Percentiles rank a stretch among this genome's conserved stretches.
Conservation (phyloP, 441 rosid species). For the Mallotus repandus region DNA sequence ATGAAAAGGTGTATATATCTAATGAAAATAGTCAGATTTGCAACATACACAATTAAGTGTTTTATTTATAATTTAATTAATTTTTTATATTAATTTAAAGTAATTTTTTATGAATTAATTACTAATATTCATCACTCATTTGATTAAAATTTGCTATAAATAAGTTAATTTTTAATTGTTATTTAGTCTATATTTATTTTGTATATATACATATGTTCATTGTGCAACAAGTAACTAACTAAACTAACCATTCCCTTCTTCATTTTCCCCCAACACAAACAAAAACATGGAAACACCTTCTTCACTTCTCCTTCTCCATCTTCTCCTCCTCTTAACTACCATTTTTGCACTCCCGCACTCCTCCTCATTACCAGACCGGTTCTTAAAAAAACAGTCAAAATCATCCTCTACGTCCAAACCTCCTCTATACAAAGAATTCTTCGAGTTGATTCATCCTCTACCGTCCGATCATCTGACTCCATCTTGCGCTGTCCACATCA, state of each 20-base stretch:
- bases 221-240: too few relatives aligned
- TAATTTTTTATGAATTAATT: too few relatives aligned
- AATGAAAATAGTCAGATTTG: too few relatives aligned
- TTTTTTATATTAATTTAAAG: too few relatives aligned
- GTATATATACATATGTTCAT: too few relatives aligned
- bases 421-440: constrained; percentile 38
- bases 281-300: constrained; percentile 10
- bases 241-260: background rate
- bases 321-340: constrained; percentile 28
- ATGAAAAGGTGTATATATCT: too few relatives aligned
- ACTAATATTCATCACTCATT: too few relatives aligned
- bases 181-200: too few relatives aligned
- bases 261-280: background rate
- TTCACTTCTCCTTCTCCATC: constrained; percentile 1
- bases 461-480: constrained; percentile 54
- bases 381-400: constrained; percentile 26
- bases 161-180: too few relatives aligned
- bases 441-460: constrained; percentile 52
- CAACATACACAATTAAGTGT: too few relatives aligned
- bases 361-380: constrained; percentile 36
- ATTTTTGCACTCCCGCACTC: background rate
- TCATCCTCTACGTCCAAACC: background rate
- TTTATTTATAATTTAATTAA: too few relatives aligned
- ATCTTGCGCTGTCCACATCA: constrained; percentile 47
- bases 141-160: too few relatives aligned